These are phyloP conservation scores for Macrotyloma uniflorum DNA, from an alignment of 306 rosid species.

Conservation along the genomic window DNA sequence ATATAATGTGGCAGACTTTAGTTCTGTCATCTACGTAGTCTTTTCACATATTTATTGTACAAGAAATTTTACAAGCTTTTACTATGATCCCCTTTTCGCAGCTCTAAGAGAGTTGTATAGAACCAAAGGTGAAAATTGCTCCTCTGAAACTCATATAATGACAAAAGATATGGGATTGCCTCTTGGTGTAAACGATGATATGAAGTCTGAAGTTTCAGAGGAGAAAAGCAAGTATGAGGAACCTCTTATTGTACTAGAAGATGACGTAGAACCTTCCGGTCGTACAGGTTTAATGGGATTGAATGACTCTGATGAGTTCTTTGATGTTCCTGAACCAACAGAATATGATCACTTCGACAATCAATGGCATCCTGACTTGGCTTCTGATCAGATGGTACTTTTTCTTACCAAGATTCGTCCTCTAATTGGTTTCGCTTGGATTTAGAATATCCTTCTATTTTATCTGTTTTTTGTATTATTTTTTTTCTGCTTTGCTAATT, in stretches of 20 bases:
- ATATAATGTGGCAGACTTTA: not conserved
- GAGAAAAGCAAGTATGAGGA: conserved; percentile 46
- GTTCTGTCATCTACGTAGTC: not conserved
- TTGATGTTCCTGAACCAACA: conserved; percentile 80
- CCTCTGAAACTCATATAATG: conserved; percentile 39
- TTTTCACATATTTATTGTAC: not conserved
- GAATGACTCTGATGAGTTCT: conserved; percentile 85
- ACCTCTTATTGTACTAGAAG: conserved; percentile 35
- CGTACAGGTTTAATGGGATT: conserved; percentile 67
- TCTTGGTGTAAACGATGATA: conserved; percentile 47
- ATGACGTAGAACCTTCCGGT: conserved; percentile 50
- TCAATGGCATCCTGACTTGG: conserved; percentile 57
- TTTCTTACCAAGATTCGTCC: conserved; percentile 14
- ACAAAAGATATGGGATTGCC: conserved; percentile 49
- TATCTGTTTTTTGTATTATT: not conserved
- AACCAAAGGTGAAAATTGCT: conserved; percentile 51
- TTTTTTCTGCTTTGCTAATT: not conserved
- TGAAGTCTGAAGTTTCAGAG: conserved; percentile 43
- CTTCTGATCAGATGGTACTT: conserved; percentile 57
- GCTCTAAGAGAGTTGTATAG: conserved; percentile 76
- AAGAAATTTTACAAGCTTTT: not conserved
- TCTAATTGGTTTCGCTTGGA: not conserved
- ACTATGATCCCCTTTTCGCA: conserved; percentile 28
- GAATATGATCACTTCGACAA: conserved; percentile 57
- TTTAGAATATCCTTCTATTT: not conserved